A percentile compares a stretch with the other conserved stretches of the same genome.
Evolutionary conservation across 441 rosid genomes (phyloP).

Genomic region (Viola pubescens): DNA sequence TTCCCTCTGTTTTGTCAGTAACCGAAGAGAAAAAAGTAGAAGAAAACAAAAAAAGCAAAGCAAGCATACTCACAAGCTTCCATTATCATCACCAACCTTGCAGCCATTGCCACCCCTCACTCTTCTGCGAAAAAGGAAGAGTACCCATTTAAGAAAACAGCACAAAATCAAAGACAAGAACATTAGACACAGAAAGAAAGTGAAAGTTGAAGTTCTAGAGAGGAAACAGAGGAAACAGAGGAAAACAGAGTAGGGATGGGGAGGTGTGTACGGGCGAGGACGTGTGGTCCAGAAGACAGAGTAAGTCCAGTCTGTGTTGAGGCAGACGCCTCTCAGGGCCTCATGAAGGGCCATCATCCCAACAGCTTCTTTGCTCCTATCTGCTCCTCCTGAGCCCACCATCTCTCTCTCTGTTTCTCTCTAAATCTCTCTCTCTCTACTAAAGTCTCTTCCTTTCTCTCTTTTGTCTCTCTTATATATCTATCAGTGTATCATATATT

Average conservation of each 20-base stretch:
- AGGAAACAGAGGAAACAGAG: conserved; percentile 9
- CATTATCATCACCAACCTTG: conserved; percentile 96
- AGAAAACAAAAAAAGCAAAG: not conserved
- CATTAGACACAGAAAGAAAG: conserved; percentile 10
- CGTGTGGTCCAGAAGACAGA: conserved; percentile 99
- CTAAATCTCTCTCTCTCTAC: conserved; percentile 19
- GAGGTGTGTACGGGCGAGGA: conserved; percentile 79
- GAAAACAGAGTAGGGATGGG: not conserved
- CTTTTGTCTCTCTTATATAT: conserved; percentile 13
- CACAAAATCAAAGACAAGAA: conserved; percentile 20
- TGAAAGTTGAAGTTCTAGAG: no score
- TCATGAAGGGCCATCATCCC: conserved; percentile 99
- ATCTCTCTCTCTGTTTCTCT: conserved; percentile 32
- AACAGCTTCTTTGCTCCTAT: conserved; percentile 96
- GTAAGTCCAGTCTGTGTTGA: conserved; percentile 97
- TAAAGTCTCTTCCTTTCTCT: conserved; percentile 7
- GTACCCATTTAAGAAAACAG: conserved; percentile 27
- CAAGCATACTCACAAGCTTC: conserved; percentile 74
- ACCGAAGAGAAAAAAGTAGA: conserved; percentile 9
- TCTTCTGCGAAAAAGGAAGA: conserved; percentile 51
- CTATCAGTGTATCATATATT: not conserved
- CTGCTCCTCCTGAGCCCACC: conserved; percentile 97
- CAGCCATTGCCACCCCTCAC: conserved; percentile 96
- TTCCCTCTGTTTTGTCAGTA: conserved; percentile 20
- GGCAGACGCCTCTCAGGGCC: conserved; percentile 95